phyloP scores from a whole-genome alignment of 306 rosid species.

The Quercus variabilis region DNA sequence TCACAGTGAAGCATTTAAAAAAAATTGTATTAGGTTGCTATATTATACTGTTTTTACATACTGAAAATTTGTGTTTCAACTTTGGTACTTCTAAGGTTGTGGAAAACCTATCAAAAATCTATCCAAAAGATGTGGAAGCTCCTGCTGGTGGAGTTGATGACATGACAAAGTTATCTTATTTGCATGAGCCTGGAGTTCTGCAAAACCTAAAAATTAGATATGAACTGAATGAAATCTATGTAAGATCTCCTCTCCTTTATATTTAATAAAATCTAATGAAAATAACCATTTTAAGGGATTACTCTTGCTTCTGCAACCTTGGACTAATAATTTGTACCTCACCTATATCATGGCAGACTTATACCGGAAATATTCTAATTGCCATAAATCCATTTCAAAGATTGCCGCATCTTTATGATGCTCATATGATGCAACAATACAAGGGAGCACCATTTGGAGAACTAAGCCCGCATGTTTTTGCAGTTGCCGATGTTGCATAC shows the following conservation, averaged over 20 bases:
- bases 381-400: slow-evolving; percentile 99
- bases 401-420: slow-evolving; percentile 83
- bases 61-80: slow-evolving; percentile 1
- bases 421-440: slow-evolving; percentile 98
- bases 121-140: slow-evolving; percentile 90
- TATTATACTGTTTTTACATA: background rate
- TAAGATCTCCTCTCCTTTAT: slow-evolving; percentile 35
- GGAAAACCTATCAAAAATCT: slow-evolving; percentile 64
- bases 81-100: slow-evolving; percentile 48
- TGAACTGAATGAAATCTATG: slow-evolving; percentile 95
- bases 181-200: slow-evolving; percentile 98
- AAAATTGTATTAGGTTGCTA: background rate
- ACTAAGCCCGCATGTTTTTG: slow-evolving; percentile 96
- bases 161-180: slow-evolving; percentile 94
- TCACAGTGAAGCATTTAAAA: background rate
- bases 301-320: background rate
- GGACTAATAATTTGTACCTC: background rate
- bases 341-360: slow-evolving; percentile 60
- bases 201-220: slow-evolving; percentile 85
- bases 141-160: slow-evolving; percentile 97
- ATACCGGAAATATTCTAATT: slow-evolving; percentile 95
- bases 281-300: slow-evolving; percentile 5
- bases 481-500: slow-evolving; percentile 97
- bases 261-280: slow-evolving; percentile 1
- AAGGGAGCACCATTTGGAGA: slow-evolving; percentile 98